phyloP scores from a whole-genome alignment of 139 green algal genomes.

The Micractinium sp. region DNA sequence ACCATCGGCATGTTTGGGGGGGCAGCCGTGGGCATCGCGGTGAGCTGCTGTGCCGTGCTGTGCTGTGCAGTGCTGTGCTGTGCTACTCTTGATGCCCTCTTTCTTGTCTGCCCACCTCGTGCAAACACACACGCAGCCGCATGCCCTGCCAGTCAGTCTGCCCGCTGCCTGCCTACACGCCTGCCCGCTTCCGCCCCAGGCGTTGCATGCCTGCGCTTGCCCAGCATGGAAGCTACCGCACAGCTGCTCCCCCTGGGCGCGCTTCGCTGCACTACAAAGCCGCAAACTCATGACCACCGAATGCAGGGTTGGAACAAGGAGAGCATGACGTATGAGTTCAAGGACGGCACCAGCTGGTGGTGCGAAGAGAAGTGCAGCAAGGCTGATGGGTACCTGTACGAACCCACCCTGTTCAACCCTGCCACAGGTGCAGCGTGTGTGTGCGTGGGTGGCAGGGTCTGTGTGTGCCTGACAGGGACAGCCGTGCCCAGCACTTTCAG shows the following conservation, averaged over 20 bases:
- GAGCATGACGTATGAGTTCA: not conserved
- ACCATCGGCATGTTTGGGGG: not conserved
- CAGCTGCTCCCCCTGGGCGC: too few species aligned
- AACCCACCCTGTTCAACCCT: conserved; percentile 11
- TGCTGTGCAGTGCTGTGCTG: not conserved
- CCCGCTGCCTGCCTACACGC: too few species aligned
- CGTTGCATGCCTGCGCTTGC: too few species aligned
- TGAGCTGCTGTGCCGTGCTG: not conserved
- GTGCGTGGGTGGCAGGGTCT: too few species aligned
- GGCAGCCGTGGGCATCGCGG: not conserved
- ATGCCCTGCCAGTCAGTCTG: too few species aligned
- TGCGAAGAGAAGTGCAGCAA: conserved; percentile 8
- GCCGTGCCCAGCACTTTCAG: not conserved
- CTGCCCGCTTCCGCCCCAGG: too few species aligned
- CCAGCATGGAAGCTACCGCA: too few species aligned
- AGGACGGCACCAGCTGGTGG: not conserved
- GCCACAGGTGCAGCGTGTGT: not conserved
- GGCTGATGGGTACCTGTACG: not conserved
- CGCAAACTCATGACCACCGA: too few species aligned
- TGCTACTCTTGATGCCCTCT: too few species aligned
- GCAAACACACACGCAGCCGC: too few species aligned
- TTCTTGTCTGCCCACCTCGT: too few species aligned
- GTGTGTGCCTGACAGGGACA: not conserved
- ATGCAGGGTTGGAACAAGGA: not conserved
- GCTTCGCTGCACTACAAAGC: too few species aligned